Evolutionary conservation across 2,329 filamentous ascomycete species (phyloP).

Genomic region (Paraconiothyrium brasiliense): DNA sequence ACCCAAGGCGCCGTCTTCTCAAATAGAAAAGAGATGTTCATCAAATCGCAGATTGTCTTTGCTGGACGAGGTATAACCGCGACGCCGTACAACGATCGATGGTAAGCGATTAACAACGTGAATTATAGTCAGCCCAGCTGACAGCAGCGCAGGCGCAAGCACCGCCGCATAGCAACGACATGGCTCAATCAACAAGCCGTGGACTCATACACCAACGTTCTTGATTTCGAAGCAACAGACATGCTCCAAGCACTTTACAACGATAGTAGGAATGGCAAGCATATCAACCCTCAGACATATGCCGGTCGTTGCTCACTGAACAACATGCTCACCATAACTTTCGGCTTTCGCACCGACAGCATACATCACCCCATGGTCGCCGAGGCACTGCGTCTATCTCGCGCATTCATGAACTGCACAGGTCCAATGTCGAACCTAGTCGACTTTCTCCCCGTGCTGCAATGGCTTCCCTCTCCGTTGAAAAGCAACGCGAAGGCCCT

Average conservation of each 20-base stretch:
- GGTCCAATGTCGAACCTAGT: constrained; percentile 27
- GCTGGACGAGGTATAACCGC: constrained; percentile 19
- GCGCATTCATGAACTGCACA: constrained; percentile 24
- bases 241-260: constrained; percentile 27
- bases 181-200: constrained; percentile 27
- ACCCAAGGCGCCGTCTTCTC: constrained; percentile 23
- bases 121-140: neutral
- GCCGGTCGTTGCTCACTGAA: constrained; percentile 23
- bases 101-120: neutral
- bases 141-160: constrained; percentile 18
- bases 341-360: constrained; percentile 20
- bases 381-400: constrained; percentile 14
- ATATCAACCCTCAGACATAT: constrained; percentile 27
- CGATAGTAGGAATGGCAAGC: constrained; percentile 17
- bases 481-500: constrained; percentile 12
- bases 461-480: constrained; percentile 16
- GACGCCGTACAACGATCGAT: constrained; percentile 20
- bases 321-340: constrained; percentile 25
- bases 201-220: constrained; percentile 22
- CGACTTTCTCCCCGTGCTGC: constrained; percentile 24
- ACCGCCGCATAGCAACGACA: constrained; percentile 26
- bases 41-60: constrained; percentile 24
- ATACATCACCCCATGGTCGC: constrained; percentile 20
- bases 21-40: constrained; percentile 24
- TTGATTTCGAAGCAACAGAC: constrained; percentile 28